Percentiles rank a stretch among this genome's conserved stretches.
phyloP scores from a whole-genome alignment of 2,329 filamentous ascomycete species.

The Mycosphaerella arachidis region DNA sequence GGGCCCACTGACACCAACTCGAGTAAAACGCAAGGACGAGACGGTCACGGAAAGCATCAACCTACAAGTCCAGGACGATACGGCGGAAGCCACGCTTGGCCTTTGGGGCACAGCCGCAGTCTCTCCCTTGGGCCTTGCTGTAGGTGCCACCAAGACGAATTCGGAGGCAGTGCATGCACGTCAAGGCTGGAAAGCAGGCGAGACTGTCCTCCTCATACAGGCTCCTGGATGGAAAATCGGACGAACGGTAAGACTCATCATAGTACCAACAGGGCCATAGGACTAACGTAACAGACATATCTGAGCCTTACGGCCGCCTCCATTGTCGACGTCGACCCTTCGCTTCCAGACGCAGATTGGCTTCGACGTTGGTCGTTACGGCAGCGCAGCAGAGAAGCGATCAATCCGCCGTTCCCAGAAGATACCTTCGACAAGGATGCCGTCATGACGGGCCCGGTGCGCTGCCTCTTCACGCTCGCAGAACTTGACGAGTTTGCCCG shows the following conservation, averaged over 20 bases:
- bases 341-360: conserved; percentile 51
- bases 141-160: conserved; percentile 3
- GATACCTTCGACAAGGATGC: conserved; percentile 31
- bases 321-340: conserved; percentile 53
- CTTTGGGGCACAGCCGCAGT: conserved; percentile 51
- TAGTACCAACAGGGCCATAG: neutral
- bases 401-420: conserved; percentile 46
- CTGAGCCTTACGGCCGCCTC: conserved; percentile 43
- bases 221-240: conserved; percentile 30
- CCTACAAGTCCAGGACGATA: conserved; percentile 56
- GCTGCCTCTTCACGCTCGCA: conserved; percentile 41
- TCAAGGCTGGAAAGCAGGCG: conserved; percentile 27
- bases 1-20: conserved; percentile 3
- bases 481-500: conserved; percentile 43
- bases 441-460: conserved; percentile 20
- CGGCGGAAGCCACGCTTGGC: conserved; percentile 49
- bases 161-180: conserved; percentile 8
- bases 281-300: conserved; percentile 24
- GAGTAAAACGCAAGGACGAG: conserved; percentile 47
- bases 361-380: conserved; percentile 48
- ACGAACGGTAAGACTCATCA: conserved; percentile 22
- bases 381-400: conserved; percentile 47
- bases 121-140: conserved; percentile 17
- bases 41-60: conserved; percentile 45
- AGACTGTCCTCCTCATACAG: conserved; percentile 31